Conservation (phyloP, 345 rosid species). For the Eucalyptus curtisii region DNA sequence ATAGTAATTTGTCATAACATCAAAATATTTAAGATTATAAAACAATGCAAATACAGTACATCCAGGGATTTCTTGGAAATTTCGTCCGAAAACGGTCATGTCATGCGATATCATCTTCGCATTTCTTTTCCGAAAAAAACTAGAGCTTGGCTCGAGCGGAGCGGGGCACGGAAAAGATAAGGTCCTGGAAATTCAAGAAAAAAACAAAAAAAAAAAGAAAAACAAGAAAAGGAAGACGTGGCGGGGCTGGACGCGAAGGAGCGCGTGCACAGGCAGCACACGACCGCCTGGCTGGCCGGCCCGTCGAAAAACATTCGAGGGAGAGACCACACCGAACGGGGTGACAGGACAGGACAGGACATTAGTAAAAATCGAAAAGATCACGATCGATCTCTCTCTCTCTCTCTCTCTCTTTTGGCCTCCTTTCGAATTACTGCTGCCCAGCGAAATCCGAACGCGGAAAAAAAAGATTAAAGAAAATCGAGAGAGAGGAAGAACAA, state of each 20-base stretch:
- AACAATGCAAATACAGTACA: no score
- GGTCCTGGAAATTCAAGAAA: background rate
- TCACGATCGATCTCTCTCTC: background rate
- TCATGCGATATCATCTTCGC: background rate
- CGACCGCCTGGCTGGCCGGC: background rate
- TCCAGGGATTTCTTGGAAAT: background rate
- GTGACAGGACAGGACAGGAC: background rate
- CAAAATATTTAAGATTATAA: no score
- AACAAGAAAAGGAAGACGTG: background rate
- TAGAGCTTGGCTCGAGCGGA: background rate
- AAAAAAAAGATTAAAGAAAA: no score
- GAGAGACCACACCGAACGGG: background rate
- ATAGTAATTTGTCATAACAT: fast-evolving
- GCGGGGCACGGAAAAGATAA: background rate
- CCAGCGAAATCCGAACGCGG: background rate
- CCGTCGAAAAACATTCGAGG: background rate
- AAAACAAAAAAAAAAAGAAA: background rate
- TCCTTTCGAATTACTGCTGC: background rate
- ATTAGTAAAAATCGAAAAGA: background rate
- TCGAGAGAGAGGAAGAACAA: background rate
- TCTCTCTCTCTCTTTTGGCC: no score
- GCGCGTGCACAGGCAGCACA: background rate
- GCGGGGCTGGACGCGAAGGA: background rate
- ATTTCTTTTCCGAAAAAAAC: background rate
- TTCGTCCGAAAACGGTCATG: background rate